phyloP scores from a whole-genome alignment of 805 yeast species.

The Kazachstania martiniae region DNA sequence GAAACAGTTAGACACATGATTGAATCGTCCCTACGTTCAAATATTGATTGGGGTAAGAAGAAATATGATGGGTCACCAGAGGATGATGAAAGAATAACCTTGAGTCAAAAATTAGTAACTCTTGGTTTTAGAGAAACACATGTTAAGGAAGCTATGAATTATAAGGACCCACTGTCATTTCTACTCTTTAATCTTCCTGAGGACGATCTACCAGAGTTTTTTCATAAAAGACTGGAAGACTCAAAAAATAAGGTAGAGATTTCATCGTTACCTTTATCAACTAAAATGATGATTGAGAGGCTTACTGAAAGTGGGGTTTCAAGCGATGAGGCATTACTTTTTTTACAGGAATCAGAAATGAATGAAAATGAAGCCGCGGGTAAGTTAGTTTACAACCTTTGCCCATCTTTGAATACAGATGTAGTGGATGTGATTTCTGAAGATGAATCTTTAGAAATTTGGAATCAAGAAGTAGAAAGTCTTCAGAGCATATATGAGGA shows the following conservation, averaged over 20 bases:
- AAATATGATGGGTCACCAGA: conserved; percentile 4
- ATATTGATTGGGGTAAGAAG: conserved; percentile 40
- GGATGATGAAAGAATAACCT: conserved; percentile 7
- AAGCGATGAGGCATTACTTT: conserved; percentile 45
- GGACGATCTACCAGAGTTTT: conserved; percentile 72
- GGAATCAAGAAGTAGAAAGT: conserved; percentile 72
- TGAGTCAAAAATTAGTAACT: conserved; percentile 28
- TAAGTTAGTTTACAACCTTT: conserved; percentile 33
- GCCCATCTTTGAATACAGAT: conserved; percentile 8
- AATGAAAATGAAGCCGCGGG: conserved; percentile 45
- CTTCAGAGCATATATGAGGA: conserved; percentile 50
- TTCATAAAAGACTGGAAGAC: conserved; percentile 47
- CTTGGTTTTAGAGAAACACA: conserved; percentile 67
- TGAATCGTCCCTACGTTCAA: conserved; percentile 48
- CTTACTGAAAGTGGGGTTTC: conserved; percentile 62
- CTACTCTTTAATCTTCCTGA: conserved; percentile 84
- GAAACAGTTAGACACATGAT: conserved; percentile 51
- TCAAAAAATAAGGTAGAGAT: conserved; percentile 46
- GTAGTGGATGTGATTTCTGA: too few species aligned
- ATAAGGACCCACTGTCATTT: conserved; percentile 37
- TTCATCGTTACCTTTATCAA: conserved; percentile 28
- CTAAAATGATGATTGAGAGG: conserved; percentile 45
- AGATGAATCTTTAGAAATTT: conserved; percentile 34
- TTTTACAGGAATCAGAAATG: conserved; percentile 32
- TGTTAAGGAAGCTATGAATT: conserved; percentile 57